A percentile compares a stretch with the other conserved stretches of the same genome.
phyloP scores from a whole-genome alignment of 495 filamentous ascomycete species.

The Neurospora africana region DNA sequence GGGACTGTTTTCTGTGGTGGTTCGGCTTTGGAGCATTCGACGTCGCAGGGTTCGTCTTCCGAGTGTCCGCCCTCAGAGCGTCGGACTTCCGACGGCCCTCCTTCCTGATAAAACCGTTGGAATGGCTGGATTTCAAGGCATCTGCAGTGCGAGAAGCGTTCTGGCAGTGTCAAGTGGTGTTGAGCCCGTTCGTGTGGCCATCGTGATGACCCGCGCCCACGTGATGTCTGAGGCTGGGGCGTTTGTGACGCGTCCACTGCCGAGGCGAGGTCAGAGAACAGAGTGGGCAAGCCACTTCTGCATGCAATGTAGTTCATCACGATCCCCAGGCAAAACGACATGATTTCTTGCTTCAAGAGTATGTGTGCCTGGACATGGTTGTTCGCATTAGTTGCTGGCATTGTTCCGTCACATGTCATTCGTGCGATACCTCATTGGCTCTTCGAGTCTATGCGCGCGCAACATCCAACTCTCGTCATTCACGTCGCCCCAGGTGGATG shows the following conservation, averaged over 20 bases:
- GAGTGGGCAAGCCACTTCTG: background rate
- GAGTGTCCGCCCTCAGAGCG: background rate
- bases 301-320: background rate
- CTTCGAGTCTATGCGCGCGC: background rate
- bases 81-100: background rate
- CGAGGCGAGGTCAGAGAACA: background rate
- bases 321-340: background rate
- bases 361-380: background rate
- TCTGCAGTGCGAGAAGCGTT: background rate
- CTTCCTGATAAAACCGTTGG: background rate
- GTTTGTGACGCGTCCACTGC: background rate
- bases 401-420: background rate
- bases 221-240: background rate
- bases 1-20: background rate
- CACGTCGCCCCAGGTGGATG: too few relatives aligned
- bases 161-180: background rate
- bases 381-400: background rate
- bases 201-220: background rate
- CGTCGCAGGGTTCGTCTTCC: background rate
- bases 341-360: background rate
- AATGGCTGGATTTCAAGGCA: background rate
- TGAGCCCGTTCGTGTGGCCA: background rate
- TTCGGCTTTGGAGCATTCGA: background rate
- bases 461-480: background rate
- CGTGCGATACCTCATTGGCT: background rate